phyloP scores from a whole-genome alignment of 192 early-diverging fungal genomes.

The Backusella circina region DNA sequence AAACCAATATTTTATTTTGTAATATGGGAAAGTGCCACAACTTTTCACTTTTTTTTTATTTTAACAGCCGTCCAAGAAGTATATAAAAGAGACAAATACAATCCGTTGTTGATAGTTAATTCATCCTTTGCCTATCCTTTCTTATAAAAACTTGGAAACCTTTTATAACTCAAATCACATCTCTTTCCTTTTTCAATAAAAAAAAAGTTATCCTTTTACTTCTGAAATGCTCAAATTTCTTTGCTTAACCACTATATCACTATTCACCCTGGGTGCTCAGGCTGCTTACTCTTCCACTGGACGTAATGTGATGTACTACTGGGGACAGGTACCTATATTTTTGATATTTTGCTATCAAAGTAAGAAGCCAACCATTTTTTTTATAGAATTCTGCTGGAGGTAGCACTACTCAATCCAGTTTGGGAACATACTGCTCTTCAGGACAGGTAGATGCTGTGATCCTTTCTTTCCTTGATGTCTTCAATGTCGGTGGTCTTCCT shows the following conservation, averaged over 20 bases:
- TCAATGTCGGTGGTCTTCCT: conserved; percentile 60
- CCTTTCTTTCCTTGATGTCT: conserved; percentile 56
- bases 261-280: not conserved
- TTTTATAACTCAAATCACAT: not conserved
- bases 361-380: not conserved
- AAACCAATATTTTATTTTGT: not conserved
- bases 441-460: conserved; percentile 50
- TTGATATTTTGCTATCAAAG: not conserved
- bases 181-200: not conserved
- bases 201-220: not conserved
- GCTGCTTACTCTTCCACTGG: not conserved
- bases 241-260: not conserved
- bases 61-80: not conserved
- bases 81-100: not conserved
- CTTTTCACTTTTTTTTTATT: not conserved
- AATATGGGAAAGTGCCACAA: not conserved
- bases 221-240: not conserved
- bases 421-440: conserved; percentile 55
- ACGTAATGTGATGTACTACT: conserved; percentile 6
- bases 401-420: conserved; percentile 7
- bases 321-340: conserved; percentile 11
- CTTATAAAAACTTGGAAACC: not conserved
- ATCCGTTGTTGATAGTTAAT: not conserved
- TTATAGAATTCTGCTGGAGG: conserved; percentile 25
- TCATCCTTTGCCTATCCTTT: not conserved